Percentiles rank a stretch among this genome's conserved stretches.
These are phyloP conservation scores for Fraxinus greggii DNA, from an alignment of 305 asterid species.

Conservation along the genomic window DNA sequence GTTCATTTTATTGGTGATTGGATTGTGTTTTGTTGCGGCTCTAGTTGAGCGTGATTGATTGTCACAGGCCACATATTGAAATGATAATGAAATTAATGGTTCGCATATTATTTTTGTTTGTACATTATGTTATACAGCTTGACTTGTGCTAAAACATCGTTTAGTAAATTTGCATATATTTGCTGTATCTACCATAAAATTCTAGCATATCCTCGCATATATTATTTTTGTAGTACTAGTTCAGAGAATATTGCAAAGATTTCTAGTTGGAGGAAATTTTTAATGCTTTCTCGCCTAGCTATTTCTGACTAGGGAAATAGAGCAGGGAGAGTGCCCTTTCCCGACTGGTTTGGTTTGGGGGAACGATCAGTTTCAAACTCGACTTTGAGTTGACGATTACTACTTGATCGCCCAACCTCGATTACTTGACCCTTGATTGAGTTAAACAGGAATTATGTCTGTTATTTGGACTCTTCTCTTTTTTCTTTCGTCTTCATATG, in stretches of 20 bases:
- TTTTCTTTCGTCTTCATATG: too few species aligned
- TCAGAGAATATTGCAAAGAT: neutral
- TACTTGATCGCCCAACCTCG: neutral
- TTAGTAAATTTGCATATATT: neutral
- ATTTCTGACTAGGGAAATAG: neutral
- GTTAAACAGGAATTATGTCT: neutral
- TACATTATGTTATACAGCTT: neutral
- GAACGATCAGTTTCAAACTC: neutral
- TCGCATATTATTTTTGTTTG: neutral
- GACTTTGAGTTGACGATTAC: neutral
- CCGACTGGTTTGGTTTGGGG: neutral
- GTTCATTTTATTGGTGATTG: constrained; percentile 13
- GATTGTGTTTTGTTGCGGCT: neutral
- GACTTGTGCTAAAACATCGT: neutral
- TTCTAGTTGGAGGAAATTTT: neutral
- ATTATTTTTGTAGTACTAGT: too few species aligned
- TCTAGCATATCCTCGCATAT: too few species aligned
- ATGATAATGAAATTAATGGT: neutral
- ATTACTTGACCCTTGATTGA: neutral
- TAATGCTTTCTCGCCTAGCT: neutral
- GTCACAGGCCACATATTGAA: constrained; percentile 1
- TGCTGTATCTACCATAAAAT: too few species aligned
- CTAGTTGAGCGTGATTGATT: neutral
- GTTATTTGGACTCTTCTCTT: too few species aligned
- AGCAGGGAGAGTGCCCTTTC: neutral